phyloP scores from a whole-genome alignment of 192 early-diverging fungal genomes.

The Coemansia sp. region DNA sequence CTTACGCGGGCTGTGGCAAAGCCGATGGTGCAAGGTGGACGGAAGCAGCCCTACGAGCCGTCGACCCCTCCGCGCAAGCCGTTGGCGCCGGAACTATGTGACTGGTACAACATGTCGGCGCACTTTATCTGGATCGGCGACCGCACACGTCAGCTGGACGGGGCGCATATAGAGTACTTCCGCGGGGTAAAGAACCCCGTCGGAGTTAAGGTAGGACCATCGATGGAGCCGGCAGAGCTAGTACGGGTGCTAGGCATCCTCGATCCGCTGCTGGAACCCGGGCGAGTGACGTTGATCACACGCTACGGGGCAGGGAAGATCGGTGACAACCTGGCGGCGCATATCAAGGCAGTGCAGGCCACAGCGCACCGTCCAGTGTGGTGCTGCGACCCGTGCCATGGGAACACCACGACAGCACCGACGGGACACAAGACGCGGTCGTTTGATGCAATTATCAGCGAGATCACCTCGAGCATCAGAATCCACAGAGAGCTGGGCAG shows the following conservation, averaged over 20 bases:
- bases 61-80: constrained; percentile 39
- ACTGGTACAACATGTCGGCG: constrained; percentile 89
- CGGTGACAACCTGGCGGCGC: constrained; percentile 74
- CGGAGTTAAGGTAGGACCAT: constrained; percentile 94
- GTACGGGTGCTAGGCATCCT: constrained; percentile 81
- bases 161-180: constrained; percentile 97
- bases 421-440: constrained; percentile 89
- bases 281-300: constrained; percentile 94
- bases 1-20: constrained; percentile 70
- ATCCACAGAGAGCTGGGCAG: constrained; percentile 77
- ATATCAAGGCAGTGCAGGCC: constrained; percentile 85
- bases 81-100: constrained; percentile 47
- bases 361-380: constrained; percentile 90
- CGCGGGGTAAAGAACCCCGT: constrained; percentile 96
- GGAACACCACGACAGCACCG: constrained; percentile 85
- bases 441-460: constrained; percentile 84
- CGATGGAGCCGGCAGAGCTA: constrained; percentile 85
- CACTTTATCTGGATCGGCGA: constrained; percentile 99
- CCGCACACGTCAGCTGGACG: constrained; percentile 91
- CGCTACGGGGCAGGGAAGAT: constrained; percentile 90
- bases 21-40: constrained; percentile 13
- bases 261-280: constrained; percentile 80
- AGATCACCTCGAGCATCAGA: constrained; percentile 78
- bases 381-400: constrained; percentile 98
- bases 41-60: constrained; percentile 38